Conservation (phyloP, 2,329 filamentous ascomycete species). For the Sporothrix pseudoabietina region DNA sequence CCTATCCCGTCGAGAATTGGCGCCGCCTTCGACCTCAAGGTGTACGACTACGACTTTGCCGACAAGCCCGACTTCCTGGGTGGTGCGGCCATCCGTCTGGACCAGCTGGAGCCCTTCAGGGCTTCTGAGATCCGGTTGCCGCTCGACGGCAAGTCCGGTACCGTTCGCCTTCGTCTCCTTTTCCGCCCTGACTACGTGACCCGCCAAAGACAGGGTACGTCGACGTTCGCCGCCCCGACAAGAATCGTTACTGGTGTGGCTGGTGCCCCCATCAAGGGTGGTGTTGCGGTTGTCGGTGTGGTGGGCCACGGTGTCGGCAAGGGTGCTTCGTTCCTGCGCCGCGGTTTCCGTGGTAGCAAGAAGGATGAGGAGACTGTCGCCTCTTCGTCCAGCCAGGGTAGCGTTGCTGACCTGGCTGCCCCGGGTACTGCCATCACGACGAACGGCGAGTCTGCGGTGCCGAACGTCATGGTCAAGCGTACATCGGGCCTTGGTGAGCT, state of each 20-base stretch:
- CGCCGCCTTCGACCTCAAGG: conserved; percentile 77
- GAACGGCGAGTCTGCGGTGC: conserved; percentile 46
- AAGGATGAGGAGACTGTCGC: conserved; percentile 54
- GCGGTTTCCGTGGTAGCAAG: conserved; percentile 74
- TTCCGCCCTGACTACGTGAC: conserved; percentile 94
- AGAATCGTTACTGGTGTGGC: conserved; percentile 81
- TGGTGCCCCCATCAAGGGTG: conserved; percentile 92
- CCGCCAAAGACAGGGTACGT: conserved; percentile 82
- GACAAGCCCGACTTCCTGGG: conserved; percentile 94
- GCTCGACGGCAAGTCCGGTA: conserved; percentile 87
- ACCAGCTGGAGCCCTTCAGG: conserved; percentile 80
- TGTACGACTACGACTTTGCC: conserved; percentile 96
- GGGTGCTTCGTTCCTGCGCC: conserved; percentile 86
- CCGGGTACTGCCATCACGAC: conserved; percentile 49
- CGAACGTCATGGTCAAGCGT: conserved; percentile 45
- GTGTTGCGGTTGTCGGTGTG: conserved; percentile 70
- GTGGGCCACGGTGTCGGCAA: conserved; percentile 81
- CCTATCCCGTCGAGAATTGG: conserved; percentile 80
- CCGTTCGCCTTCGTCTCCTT: conserved; percentile 77
- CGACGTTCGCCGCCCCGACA: conserved; percentile 89
- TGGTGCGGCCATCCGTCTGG: conserved; percentile 71
- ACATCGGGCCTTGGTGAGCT: conserved; percentile 43
- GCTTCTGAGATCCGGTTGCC: conserved; percentile 72
- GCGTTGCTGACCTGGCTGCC: conserved; percentile 29
- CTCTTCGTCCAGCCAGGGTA: conserved; percentile 32